Evolutionary conservation across 2,329 filamentous ascomycete species (phyloP).

Genomic region (Aspergillus sclerotialis): DNA sequence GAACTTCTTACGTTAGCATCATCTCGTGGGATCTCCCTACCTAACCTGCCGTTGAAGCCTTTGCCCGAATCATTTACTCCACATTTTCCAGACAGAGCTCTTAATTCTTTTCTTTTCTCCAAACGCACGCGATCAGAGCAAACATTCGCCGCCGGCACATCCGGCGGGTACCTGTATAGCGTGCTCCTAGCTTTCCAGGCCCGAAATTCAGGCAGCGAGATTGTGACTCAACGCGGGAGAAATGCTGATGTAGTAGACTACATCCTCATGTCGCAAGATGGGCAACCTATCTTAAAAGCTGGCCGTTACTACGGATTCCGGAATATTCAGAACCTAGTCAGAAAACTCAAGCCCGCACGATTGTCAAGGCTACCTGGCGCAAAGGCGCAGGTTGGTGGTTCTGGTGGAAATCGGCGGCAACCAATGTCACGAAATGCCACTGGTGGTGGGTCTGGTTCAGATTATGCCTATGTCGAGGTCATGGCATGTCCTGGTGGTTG

Average conservation of each 20-base stretch:
- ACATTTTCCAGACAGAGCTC: slow-evolving; percentile 64
- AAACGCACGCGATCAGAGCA: slow-evolving; percentile 31
- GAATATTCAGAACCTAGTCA: slow-evolving; percentile 95
- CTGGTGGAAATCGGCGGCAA: slow-evolving; percentile 21
- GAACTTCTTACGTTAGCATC: slow-evolving; percentile 87
- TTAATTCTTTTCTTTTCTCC: slow-evolving; percentile 71
- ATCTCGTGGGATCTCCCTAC: slow-evolving; percentile 70
- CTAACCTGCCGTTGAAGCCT: slow-evolving; percentile 57
- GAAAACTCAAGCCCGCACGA: slow-evolving; percentile 76
- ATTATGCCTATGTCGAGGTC: slow-evolving; percentile 93
- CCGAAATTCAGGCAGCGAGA: slow-evolving; percentile 62
- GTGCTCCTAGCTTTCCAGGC: slow-evolving; percentile 69
- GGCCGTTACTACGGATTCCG: slow-evolving; percentile 95
- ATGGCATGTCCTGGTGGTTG: slow-evolving; percentile 99
- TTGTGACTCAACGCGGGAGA: slow-evolving; percentile 67
- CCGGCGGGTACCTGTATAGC: slow-evolving; percentile 82
- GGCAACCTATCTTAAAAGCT: slow-evolving; percentile 62
- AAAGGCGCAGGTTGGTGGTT: slow-evolving; percentile 39
- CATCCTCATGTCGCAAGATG: slow-evolving; percentile 51
- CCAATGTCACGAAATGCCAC: slow-evolving; percentile 25
- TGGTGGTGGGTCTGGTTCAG: slow-evolving; percentile 35
- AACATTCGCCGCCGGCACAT: slow-evolving; percentile 61
- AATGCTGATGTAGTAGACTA: slow-evolving; percentile 92
- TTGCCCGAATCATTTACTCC: slow-evolving; percentile 40
- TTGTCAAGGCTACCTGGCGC: slow-evolving; percentile 74